Percentiles rank a stretch among this genome's conserved stretches.
Evolutionary conservation across 495 filamentous ascomycete genomes (phyloP).

Genomic region (Paragyromitra xinjiangensis): DNA sequence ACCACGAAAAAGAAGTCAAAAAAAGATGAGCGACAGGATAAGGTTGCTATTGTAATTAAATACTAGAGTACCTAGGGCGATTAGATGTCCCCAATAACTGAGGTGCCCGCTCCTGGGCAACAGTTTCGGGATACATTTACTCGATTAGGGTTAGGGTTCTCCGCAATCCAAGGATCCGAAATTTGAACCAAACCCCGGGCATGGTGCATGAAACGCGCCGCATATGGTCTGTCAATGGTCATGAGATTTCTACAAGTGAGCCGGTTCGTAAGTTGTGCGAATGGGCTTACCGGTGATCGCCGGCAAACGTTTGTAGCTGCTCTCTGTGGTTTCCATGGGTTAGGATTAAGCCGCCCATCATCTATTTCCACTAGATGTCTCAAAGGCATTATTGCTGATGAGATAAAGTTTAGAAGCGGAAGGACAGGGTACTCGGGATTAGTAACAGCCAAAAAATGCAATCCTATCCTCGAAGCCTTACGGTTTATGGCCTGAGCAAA

Average conservation of each 20-base stretch:
- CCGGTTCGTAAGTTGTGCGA: background rate
- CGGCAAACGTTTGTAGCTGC: background rate
- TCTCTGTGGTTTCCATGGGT: background rate
- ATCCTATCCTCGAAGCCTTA: background rate
- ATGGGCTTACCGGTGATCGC: background rate
- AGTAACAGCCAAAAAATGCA: background rate
- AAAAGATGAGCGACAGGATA: too few relatives aligned
- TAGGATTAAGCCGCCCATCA: background rate
- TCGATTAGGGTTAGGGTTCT: constrained; percentile 1
- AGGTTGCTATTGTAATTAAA: too few relatives aligned
- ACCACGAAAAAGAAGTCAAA: too few relatives aligned
- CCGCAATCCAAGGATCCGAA: background rate
- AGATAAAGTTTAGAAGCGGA: background rate
- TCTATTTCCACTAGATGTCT: background rate
- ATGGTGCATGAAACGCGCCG: background rate
- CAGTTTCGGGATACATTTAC: background rate
- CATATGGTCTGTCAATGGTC: background rate
- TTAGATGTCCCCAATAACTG: too few relatives aligned
- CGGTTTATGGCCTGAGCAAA: background rate
- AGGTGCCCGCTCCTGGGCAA: too few relatives aligned
- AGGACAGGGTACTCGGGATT: background rate
- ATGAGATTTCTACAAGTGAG: background rate
- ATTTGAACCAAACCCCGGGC: background rate
- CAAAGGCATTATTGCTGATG: background rate
- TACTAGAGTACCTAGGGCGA: too few relatives aligned